Conservation (phyloP, 2,329 filamentous ascomycete genomes). For the Fusarium albidum region DNA sequence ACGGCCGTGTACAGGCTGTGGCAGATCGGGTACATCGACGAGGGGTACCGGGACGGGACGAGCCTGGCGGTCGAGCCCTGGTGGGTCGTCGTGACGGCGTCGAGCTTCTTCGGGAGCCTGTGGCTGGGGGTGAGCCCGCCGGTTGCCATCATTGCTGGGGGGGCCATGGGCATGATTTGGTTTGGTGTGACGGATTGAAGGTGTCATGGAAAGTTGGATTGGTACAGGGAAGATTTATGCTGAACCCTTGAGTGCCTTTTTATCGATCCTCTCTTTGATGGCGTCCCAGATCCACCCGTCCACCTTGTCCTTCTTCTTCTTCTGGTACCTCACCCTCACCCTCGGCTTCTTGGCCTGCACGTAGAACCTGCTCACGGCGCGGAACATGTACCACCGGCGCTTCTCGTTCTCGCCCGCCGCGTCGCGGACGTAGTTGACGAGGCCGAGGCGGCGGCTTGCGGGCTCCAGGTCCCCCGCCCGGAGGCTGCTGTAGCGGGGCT, state of each 20-base stretch:
- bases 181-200: conserved; percentile 34
- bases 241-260: conserved; percentile 25
- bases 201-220: background rate
- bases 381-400: conserved; percentile 52
- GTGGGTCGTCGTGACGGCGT: conserved; percentile 68
- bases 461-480: conserved; percentile 49
- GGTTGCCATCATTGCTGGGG: conserved; percentile 45
- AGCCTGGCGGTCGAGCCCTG: conserved; percentile 67
- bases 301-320: conserved; percentile 42
- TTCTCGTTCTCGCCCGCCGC: conserved; percentile 44
- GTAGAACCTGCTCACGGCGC: conserved; percentile 50
- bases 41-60: conserved; percentile 55
- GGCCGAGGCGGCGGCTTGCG: conserved; percentile 44
- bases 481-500: conserved; percentile 58
- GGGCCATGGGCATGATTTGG: conserved; percentile 44
- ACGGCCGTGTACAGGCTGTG: conserved; percentile 71
- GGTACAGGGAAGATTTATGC: conserved; percentile 4
- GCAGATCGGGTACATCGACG: conserved; percentile 67
- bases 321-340: conserved; percentile 36
- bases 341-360: conserved; percentile 43
- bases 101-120: conserved; percentile 51
- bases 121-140: conserved; percentile 45
- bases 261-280: conserved; percentile 45
- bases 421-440: conserved; percentile 53
- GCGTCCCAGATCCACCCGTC: conserved; percentile 54